Evolutionary conservation across 1,284 basidiomycete genomes (phyloP).

Genomic region (Lignosus rhinocerotis): DNA sequence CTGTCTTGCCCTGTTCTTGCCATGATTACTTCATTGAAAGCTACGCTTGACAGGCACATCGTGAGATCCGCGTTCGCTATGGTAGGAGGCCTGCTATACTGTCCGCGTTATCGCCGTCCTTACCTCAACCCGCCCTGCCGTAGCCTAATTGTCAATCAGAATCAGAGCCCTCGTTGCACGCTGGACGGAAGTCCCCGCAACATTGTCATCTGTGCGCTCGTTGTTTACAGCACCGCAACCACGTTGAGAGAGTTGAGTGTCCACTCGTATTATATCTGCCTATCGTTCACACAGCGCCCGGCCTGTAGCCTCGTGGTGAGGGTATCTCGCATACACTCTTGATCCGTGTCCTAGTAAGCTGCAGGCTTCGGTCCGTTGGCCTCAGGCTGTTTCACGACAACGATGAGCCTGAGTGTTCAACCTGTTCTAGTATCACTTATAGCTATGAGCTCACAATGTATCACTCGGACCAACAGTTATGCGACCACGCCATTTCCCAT

Average conservation of each 20-base stretch:
- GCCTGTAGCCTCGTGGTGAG: neutral
- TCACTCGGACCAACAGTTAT: no score
- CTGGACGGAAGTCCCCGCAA: neutral
- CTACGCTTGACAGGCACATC: neutral
- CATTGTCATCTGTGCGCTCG: neutral
- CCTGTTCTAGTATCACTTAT: no score
- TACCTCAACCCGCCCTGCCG: neutral
- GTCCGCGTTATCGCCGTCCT: neutral
- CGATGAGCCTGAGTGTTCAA: no score
- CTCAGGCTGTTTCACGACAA: no score
- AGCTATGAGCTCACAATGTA: no score
- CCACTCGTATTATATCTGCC: conserved; percentile 1
- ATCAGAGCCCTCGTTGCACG: neutral
- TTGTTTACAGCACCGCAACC: neutral
- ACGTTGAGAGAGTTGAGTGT: neutral
- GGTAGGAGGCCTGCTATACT: neutral
- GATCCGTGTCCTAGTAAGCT: no score
- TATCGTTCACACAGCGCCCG: neutral
- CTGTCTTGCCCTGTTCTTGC: neutral
- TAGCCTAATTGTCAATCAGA: neutral
- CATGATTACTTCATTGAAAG: neutral
- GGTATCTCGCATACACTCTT: no score
- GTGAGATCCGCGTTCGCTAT: neutral
- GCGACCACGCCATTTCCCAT: neutral
- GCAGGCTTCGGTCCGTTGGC: no score